These are phyloP conservation scores for sweet orange (Citrus sinensis) DNA, from an alignment of 345 rosid genomes.

Conservation along the genomic window DNA sequence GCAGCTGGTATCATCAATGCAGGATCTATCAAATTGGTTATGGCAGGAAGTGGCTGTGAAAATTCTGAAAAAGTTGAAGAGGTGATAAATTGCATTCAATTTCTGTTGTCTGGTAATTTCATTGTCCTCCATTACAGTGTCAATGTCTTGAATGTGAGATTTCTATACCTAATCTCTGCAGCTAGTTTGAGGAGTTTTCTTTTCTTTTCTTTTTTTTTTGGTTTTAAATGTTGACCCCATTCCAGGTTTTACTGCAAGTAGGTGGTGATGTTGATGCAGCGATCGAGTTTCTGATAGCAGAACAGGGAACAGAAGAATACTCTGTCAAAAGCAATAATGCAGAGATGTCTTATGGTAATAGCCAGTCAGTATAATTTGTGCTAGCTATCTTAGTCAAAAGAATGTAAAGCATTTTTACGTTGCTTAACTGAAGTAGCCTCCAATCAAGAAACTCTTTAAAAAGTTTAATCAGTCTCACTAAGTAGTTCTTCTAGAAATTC, in stretches of 20 bases:
- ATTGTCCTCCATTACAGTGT: constrained; percentile 1
- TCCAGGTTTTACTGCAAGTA: constrained; percentile 68
- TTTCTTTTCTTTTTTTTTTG: background rate
- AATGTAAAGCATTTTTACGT: background rate
- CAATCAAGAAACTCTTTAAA: background rate
- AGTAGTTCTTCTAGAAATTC: background rate
- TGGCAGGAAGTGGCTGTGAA: constrained; percentile 79
- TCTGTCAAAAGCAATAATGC: constrained; percentile 29
- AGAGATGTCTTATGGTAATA: constrained; percentile 55
- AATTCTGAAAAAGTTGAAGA: constrained; percentile 61
- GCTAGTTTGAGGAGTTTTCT: background rate
- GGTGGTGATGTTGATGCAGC: constrained; percentile 83
- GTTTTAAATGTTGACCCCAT: constrained; percentile 11
- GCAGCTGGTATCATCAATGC: constrained; percentile 34
- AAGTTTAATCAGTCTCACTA: background rate
- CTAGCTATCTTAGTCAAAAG: background rate
- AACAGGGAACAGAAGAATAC: constrained; percentile 42
- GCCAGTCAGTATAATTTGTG: constrained; percentile 30
- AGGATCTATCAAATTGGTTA: constrained; percentile 62
- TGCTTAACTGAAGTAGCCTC: background rate
- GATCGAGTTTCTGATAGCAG: constrained; percentile 74
- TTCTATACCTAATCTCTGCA: background rate
- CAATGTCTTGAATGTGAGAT: background rate
- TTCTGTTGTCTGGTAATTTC: background rate
- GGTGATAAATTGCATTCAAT: constrained; percentile 37